Conservation (phyloP, 2,329 filamentous ascomycete genomes). For the Juglanconis juglandina region DNA sequence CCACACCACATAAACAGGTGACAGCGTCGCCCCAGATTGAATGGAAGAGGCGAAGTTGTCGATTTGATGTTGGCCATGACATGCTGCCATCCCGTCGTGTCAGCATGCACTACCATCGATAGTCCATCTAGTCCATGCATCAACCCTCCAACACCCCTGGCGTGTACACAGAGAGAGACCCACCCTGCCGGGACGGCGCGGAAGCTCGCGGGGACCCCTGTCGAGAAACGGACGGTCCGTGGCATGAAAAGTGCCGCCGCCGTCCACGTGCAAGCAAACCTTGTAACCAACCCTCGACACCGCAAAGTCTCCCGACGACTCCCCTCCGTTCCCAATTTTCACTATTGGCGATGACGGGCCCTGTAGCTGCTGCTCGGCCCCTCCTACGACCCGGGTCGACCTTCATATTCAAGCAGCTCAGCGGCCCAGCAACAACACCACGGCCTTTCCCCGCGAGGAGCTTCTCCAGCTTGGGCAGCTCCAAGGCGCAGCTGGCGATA, state of each 20-base stretch:
- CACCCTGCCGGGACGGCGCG: neutral
- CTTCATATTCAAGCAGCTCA: constrained; percentile 18
- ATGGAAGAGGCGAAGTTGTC: too few relatives aligned
- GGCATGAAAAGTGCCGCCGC: neutral
- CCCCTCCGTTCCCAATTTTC: neutral
- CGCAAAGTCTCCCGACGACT: neutral
- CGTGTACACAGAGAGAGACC: too few relatives aligned
- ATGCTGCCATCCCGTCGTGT: too few relatives aligned
- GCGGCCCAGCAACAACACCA: constrained; percentile 13
- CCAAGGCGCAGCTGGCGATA: constrained; percentile 19
- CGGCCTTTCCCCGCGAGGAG: constrained; percentile 6
- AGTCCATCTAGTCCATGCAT: too few relatives aligned
- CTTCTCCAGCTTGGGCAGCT: constrained; percentile 1
- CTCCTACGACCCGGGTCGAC: constrained; percentile 15
- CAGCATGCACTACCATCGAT: too few relatives aligned
- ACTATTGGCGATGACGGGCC: constrained; percentile 16
- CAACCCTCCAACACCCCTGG: too few relatives aligned
- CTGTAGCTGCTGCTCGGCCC: constrained; percentile 19
- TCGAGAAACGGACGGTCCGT: neutral
- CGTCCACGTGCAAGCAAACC: neutral
- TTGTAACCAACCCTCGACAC: too few relatives aligned
- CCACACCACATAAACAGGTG: too few relatives aligned
- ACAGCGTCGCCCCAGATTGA: too few relatives aligned
- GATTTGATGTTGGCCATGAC: too few relatives aligned
- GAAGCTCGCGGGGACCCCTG: neutral